Evolutionary conservation across 2,329 filamentous ascomycete species (phyloP), one percentile per base, ranked within the genome.

Genomic region (Claviceps cyperi): DNA sequence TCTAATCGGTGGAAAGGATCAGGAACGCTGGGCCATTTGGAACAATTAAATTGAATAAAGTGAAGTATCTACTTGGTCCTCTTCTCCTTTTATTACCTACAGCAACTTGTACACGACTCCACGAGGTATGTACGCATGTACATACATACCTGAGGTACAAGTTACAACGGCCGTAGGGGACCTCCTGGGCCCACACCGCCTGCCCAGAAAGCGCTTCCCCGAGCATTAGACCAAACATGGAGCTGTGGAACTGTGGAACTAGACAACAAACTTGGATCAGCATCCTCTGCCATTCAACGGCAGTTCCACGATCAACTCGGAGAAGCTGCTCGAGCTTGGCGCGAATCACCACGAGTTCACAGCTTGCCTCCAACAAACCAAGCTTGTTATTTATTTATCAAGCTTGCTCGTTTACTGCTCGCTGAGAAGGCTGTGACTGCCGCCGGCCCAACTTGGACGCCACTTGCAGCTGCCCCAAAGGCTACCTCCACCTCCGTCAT

Each of bases 401-500:
- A 22, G 28, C n/a, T 39, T 38, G 49, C 37, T 37, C 8, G 13
- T 36, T 38, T 3, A 32, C 14, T n/a, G 15, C 40, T 46, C n/a
- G 40, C 45, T 35, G 17, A 11, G 43, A 40, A 49, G 43, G 49
- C 17, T 32, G 15, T 28, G 19, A 17, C 44, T 17, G 32, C 38
- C 17, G n/a, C 11, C 28, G n/a, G 36, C 37, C 28, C 47, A 36
- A 5, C 13, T 37, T 28, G 24, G 19, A 48, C 24, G 19, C 22
- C 28, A 43, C 39, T 36, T 37, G 21, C 38, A 32, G 24, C 19
- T 22, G 37, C 14, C 8, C 28, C 4, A 17, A 9, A 48, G 28
- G 15, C 8, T 40, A 13, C 14, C 37, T 45, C 17, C 9, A 43
- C 17, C 15, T 48, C 24, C 44, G 54, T 51, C 46, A 95, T 95